Evolutionary conservation across 2,329 filamentous ascomycete species (phyloP), one percentile per base, ranked within the genome.

Genomic region (Pestalotiopsis sp.): DNA sequence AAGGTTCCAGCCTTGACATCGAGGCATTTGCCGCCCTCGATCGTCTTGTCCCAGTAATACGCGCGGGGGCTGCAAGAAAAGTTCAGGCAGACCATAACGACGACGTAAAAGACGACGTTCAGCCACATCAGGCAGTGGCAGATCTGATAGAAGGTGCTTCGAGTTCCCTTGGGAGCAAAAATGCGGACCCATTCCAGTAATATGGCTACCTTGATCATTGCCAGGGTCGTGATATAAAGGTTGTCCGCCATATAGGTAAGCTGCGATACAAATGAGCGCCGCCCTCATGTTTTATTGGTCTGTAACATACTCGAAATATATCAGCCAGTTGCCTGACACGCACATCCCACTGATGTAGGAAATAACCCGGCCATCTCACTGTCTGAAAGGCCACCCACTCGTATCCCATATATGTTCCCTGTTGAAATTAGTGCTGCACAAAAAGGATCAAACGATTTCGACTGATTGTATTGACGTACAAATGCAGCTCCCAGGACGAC

Each of bases 281-380:
- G 12, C 9, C 20, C 9, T 52, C n/a, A n/a, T 52, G 17, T 52
- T n/a, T 23, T 3, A 7, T 3, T 7, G 36, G 27, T 14, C 14
- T 6, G 13, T 6, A 36, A 39, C 64, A 14, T 38, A 65, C 64
- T 2, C 27, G 49, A 41, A 58, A 27, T 20, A 57, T 25, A 2
- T 38, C 23, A 13, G 20, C 55, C 49, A 65, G 25, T n/a, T 65
- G 39, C 36, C 64, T 20, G 5, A 65, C 13, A n/a, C 64, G 64
- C 17, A 65, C 64, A 23, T 65, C 49, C 64, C 64, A 65, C n/a
- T 65, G 64, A 17, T 65, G 62, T 25, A 64, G 23, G 41, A 49
- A 49, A 17, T 41, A 64, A 11, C 62, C 41, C 4, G 57, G 57
- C 23, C 23, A 59, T 23, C 11, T 7, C 12, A 59, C 23, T 27